Evolutionary conservation across 2,329 filamentous ascomycete species (phyloP).

Genomic region (Balansia obtecta): DNA sequence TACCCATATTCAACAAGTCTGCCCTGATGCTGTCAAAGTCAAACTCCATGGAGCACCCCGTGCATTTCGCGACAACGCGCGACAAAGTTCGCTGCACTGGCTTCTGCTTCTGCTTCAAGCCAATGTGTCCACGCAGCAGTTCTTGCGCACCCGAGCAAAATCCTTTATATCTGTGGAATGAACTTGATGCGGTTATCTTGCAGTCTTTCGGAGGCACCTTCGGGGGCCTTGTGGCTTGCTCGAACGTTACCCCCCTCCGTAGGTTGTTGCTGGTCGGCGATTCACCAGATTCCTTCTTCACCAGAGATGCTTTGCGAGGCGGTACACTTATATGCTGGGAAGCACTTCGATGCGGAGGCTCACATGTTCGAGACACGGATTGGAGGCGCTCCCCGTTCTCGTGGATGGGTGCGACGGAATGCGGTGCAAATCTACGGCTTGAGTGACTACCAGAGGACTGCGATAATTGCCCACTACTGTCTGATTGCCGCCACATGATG

Average conservation of each 20-base stretch:
- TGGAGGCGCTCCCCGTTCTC: conserved; percentile 3
- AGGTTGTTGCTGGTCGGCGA: not conserved
- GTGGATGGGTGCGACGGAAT: conserved; percentile 6
- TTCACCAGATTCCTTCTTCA: not conserved
- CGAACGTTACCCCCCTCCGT: not conserved
- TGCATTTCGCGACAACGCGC: conserved; percentile 34
- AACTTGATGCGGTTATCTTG: conserved; percentile 31
- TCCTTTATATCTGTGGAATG: conserved; percentile 39
- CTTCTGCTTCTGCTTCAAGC: conserved; percentile 38
- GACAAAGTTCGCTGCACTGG: conserved; percentile 23
- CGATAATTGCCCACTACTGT: conserved; percentile 8
- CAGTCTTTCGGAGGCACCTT: conserved; percentile 18
- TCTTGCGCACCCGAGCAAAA: conserved; percentile 44
- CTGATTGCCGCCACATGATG: conserved; percentile 7
- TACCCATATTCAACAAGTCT: conserved; percentile 36
- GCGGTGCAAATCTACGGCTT: conserved; percentile 3
- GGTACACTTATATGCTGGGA: not conserved
- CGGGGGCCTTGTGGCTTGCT: not conserved
- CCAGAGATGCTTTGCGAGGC: not conserved
- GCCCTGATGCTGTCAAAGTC: conserved; percentile 39
- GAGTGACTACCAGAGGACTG: conserved; percentile 7
- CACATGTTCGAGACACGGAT: not conserved
- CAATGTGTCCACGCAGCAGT: conserved; percentile 32
- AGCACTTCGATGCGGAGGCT: not conserved
- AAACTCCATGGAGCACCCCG: conserved; percentile 39